phyloP scores from a whole-genome alignment of 768 basidiomycete species.

The Lyophyllum shimeji region DNA sequence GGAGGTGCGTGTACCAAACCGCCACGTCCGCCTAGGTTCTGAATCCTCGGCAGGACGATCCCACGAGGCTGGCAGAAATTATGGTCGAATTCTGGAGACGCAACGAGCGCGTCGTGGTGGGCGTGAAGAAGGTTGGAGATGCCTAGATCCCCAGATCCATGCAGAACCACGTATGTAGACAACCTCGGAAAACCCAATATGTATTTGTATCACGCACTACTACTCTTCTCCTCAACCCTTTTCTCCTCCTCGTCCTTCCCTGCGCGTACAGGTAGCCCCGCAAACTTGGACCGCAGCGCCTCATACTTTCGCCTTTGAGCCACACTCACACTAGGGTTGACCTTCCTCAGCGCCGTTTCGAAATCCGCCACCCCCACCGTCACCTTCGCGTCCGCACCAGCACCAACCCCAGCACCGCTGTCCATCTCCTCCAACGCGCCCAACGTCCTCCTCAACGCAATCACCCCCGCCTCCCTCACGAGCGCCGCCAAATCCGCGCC shows the following conservation, averaged over 20 bases:
- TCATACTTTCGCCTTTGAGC: constrained; percentile 85
- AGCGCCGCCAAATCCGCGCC: constrained; percentile 90
- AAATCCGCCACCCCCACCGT: constrained; percentile 71
- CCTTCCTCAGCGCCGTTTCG: constrained; percentile 68
- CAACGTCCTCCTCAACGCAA: constrained; percentile 68
- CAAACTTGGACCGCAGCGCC: constrained; percentile 49
- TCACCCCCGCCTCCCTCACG: constrained; percentile 86
- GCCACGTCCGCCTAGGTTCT: neutral
- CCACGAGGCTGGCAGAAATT: constrained; percentile 73
- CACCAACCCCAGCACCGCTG: constrained; percentile 19
- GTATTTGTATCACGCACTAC: neutral
- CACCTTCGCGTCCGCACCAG: constrained; percentile 30
- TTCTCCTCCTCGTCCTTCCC: constrained; percentile 45
- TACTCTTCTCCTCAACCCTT: constrained; percentile 23
- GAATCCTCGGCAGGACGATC: constrained; percentile 70
- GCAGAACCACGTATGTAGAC: neutral
- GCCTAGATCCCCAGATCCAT: constrained; percentile 4
- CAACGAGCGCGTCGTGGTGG: constrained; percentile 70
- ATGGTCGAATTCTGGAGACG: constrained; percentile 89
- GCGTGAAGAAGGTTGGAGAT: constrained; percentile 61
- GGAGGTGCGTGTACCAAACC: constrained; percentile 55
- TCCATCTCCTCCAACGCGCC: constrained; percentile 70
- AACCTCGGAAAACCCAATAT: neutral
- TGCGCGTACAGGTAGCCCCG: constrained; percentile 48
- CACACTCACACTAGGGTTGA: constrained; percentile 81